Evolutionary conservation across 495 filamentous ascomycete genomes (phyloP).

Genomic region (Tetracladium marchalianum): DNA sequence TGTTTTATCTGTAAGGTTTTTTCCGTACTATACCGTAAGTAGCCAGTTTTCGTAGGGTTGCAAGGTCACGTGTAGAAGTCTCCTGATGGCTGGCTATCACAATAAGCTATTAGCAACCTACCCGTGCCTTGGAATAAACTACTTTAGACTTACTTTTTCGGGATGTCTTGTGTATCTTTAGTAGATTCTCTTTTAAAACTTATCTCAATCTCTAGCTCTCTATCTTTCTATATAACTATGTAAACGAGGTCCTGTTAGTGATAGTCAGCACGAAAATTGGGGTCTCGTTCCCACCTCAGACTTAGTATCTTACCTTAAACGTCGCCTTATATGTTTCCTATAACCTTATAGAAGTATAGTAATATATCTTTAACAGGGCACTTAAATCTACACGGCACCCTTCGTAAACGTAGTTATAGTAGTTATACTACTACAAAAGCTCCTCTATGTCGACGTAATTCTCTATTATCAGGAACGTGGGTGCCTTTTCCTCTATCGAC

Average conservation of each 20-base stretch:
- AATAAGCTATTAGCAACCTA: constrained; percentile 2
- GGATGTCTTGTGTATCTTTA: constrained; percentile 4
- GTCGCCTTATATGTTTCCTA: constrained; percentile 2
- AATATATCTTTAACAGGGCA: constrained; percentile 3
- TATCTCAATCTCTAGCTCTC: constrained; percentile 3
- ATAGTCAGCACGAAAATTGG: constrained; percentile 3
- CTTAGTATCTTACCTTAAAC: constrained; percentile 7
- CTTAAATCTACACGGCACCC: neutral
- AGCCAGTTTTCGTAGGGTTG: too few species aligned
- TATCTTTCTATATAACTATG: constrained; percentile 7
- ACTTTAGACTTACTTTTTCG: neutral
- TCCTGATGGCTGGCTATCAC: too few species aligned
- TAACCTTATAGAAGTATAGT: constrained; percentile 3
- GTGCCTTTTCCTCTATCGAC: constrained; percentile 9
- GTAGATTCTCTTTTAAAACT: constrained; percentile 4
- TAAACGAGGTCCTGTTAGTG: constrained; percentile 5
- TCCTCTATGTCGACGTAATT: constrained; percentile 9
- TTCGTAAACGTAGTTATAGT: constrained; percentile 8
- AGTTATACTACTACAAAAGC: constrained; percentile 5
- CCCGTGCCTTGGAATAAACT: neutral
- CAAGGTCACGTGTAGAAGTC: too few species aligned
- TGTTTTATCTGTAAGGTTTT: too few species aligned
- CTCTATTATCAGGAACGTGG: constrained; percentile 8
- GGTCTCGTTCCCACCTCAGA: neutral
- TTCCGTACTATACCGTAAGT: too few species aligned